These are phyloP conservation scores for Zalerion maritima DNA, from an alignment of 495 filamentous ascomycete species.

Conservation along the genomic window DNA sequence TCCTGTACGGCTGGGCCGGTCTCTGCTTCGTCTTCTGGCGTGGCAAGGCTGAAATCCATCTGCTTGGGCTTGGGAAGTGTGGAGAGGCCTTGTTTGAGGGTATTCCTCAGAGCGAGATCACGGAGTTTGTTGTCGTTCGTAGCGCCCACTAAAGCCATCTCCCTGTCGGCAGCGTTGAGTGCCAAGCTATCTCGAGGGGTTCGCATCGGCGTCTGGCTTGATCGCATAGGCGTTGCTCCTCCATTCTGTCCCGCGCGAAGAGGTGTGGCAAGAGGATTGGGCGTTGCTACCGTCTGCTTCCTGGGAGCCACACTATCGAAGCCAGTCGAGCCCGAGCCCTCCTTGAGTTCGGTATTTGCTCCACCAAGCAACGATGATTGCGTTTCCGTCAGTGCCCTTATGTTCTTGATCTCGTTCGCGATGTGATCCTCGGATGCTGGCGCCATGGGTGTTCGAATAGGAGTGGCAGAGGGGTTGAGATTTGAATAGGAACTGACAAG, in stretches of 20 bases:
- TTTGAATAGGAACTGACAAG: slow-evolving; percentile 71
- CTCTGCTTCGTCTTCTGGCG: slow-evolving; percentile 73
- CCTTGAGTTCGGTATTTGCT: slow-evolving; percentile 79
- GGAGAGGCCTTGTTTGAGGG: slow-evolving; percentile 59
- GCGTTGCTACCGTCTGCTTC: slow-evolving; percentile 68
- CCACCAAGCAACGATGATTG: slow-evolving; percentile 91
- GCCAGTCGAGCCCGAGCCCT: slow-evolving; percentile 68
- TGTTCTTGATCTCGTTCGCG: slow-evolving; percentile 92
- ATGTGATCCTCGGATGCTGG: slow-evolving; percentile 88
- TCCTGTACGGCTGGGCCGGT: slow-evolving; percentile 31
- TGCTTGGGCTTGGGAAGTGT: slow-evolving; percentile 83
- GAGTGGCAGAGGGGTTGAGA: slow-evolving; percentile 67
- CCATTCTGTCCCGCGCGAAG: slow-evolving; percentile 56
- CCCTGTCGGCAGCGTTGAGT: slow-evolving; percentile 55
- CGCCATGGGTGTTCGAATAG: slow-evolving; percentile 81
- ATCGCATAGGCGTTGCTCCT: slow-evolving; percentile 56
- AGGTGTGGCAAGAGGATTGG: slow-evolving; percentile 90
- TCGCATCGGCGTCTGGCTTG: slow-evolving; percentile 74
- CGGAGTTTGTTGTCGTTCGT: slow-evolving; percentile 64
- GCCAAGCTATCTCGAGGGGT: slow-evolving; percentile 85
- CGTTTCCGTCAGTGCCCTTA: slow-evolving; percentile 80
- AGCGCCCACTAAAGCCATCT: slow-evolving; percentile 52
- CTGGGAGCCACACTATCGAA: slow-evolving; percentile 78
- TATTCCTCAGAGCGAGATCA: slow-evolving; percentile 55
- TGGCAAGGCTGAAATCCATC: slow-evolving; percentile 78